Conservation (phyloP, 2,329 filamentous ascomycete genomes). For the Pseudophaeomoniella oleicola region DNA sequence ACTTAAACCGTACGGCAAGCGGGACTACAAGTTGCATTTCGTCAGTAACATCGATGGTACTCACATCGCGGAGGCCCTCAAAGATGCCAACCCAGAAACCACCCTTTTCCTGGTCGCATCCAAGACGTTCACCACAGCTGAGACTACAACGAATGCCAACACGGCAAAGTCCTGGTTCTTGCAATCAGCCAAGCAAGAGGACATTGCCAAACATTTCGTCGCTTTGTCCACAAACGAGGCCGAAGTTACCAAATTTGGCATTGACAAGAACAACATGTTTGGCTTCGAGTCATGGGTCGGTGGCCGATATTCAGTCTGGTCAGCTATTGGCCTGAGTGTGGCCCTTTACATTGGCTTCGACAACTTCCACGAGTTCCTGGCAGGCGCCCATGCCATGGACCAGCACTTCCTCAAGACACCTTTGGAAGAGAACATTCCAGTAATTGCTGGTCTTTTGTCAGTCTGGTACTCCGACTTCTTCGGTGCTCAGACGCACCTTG, state of each 20-base stretch:
- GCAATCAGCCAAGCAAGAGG: constrained; percentile 60
- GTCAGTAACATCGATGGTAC: constrained; percentile 99
- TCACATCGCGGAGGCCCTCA: constrained; percentile 87
- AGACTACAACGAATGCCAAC: constrained; percentile 95
- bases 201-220: constrained; percentile 96
- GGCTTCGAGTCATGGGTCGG: constrained; percentile 98
- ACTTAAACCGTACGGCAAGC: constrained; percentile 82
- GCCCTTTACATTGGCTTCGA: constrained; percentile 91
- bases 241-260: constrained; percentile 97
- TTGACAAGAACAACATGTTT: constrained; percentile 99
- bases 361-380: constrained; percentile 93
- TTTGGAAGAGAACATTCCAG: constrained; percentile 86
- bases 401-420: constrained; percentile 91
- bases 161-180: constrained; percentile 96
- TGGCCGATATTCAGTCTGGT: constrained; percentile 97
- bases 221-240: constrained; percentile 89
- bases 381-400: constrained; percentile 94
- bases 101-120: constrained; percentile 98
- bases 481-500: constrained; percentile 91
- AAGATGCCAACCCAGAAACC: constrained; percentile 81
- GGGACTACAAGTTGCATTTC: constrained; percentile 82
- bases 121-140: constrained; percentile 98
- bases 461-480: constrained; percentile 99
- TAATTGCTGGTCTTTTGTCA: constrained; percentile 79
- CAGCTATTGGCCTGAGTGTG: constrained; percentile 89